Evolutionary conservation across 106 monocot genomes (phyloP), one percentile per base, ranked within the genome.

Genomic region (Platanthera zijinensis): DNA sequence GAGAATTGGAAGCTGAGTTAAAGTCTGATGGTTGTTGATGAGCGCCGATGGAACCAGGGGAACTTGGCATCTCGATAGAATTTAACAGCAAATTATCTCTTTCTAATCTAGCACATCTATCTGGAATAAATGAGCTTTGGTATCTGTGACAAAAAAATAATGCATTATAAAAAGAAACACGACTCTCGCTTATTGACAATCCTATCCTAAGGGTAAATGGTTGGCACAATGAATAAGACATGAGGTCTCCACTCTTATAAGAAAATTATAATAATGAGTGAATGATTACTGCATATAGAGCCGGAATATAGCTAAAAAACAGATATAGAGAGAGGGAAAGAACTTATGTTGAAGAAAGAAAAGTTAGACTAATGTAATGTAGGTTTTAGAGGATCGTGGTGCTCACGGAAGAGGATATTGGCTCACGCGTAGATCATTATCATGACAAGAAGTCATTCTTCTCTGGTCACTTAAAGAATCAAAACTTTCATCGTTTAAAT

Each of bases 1-100:
- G 85, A 51, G 84, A 87, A 73, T 76, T 85, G 59, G 64, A 79
- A 47, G 68, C 28, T 57, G 87, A 90, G 62, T 78, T 80, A 12
- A 11, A 32, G 46, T 72, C 73, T 64, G 80, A 80, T 54, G 87
- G 80, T 19, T 48, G 62, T 21, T 78, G 78, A 53, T 82, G 39
- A n/a, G 51, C 77, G 57, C 75, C 82, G 47, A 76, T 77, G 45
- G 82, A 79, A 75, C 5, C 28, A 63, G 78, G 83, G 76, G 82
- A 81, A 70, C 79, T 56, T 56, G 76, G 59, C 57, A 62, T 86
- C 77, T 82, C 86, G 48, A 69, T 46, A 21, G 61, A 73, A 79
- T 80, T 19, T 10, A 56, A 74, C 63, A 46, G 62, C 22, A 61
- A 74, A 73, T 46, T 74, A 67, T 74, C 71, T 47, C 85, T 87